Evolutionary conservation across 768 basidiomycete species (phyloP).

Genomic region (Russula sp.): DNA sequence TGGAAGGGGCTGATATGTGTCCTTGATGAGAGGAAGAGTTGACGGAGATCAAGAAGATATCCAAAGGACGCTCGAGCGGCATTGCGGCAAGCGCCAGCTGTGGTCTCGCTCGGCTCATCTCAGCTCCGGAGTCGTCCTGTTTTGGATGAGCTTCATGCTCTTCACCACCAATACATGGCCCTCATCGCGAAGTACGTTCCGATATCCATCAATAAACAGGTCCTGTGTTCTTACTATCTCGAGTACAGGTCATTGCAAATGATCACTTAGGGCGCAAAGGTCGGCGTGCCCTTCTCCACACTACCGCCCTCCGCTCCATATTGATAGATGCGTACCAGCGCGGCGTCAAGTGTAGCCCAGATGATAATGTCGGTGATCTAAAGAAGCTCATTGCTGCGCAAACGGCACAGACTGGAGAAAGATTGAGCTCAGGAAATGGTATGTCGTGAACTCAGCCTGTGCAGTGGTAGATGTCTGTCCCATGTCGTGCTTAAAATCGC

Average conservation of each 20-base stretch:
- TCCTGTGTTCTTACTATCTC: conserved; percentile 15
- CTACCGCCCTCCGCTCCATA: not conserved
- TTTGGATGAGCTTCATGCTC: no score
- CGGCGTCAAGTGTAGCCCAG: conserved; percentile 92
- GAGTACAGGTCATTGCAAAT: conserved; percentile 83
- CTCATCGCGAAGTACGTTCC: conserved; percentile 39
- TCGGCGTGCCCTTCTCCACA: conserved; percentile 37
- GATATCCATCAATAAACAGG: not conserved
- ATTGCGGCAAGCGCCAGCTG: no score
- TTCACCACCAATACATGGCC: conserved; percentile 32
- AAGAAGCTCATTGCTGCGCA: conserved; percentile 97
- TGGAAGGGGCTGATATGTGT: no score
- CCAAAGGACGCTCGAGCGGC: no score
- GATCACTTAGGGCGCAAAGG: conserved; percentile 95
- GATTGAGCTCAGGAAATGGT: conserved; percentile 98
- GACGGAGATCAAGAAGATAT: no score
- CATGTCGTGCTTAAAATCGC: not conserved
- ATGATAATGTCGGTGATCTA: conserved; percentile 95
- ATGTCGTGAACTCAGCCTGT: conserved; percentile 34
- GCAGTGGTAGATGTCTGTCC: not conserved
- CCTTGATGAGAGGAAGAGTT: no score
- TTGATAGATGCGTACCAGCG: conserved; percentile 46
- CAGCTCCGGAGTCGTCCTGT: no score
- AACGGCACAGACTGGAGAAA: conserved; percentile 83
- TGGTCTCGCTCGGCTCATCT: no score